A percentile compares a stretch with the other conserved stretches of the same genome.
These are phyloP conservation scores for Tinospora cordifolia DNA, from an alignment of 164 flowering plant genomes.

Conservation along the genomic window DNA sequence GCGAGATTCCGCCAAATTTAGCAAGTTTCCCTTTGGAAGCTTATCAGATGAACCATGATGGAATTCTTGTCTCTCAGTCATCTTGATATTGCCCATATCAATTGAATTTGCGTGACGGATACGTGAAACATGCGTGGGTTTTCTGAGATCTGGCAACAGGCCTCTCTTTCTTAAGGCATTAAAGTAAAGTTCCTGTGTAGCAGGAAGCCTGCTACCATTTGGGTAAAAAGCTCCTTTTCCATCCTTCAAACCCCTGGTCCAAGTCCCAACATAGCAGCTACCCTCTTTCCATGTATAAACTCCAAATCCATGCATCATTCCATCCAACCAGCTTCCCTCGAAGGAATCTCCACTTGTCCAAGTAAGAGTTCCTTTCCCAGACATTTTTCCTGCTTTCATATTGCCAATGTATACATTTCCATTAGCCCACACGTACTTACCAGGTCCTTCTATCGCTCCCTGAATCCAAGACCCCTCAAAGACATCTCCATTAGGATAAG, in stretches of 20 bases:
- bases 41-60: slow-evolving; percentile 43
- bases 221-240: slow-evolving; percentile 96
- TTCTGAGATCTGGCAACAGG: slow-evolving; percentile 67
- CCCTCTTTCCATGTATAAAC: slow-evolving; percentile 90
- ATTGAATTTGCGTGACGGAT: slow-evolving; percentile 58
- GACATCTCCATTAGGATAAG: slow-evolving; percentile 71
- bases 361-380: slow-evolving; percentile 84
- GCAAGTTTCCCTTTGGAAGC: slow-evolving; percentile 44
- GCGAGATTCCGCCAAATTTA: slow-evolving; percentile 54
- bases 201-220: slow-evolving; percentile 58
- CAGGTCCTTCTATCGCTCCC: slow-evolving; percentile 80
- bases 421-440: slow-evolving; percentile 87
- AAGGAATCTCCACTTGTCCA: slow-evolving; percentile 87
- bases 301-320: slow-evolving; percentile 94
- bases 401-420: slow-evolving; percentile 82
- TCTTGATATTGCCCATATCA: slow-evolving; percentile 54
- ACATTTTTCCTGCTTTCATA: slow-evolving; percentile 93
- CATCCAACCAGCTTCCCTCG: slow-evolving; percentile 93
- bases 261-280: slow-evolving; percentile 88
- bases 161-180: slow-evolving; percentile 80
- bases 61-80: slow-evolving; percentile 36
- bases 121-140: slow-evolving; percentile 43
- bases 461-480: slow-evolving; percentile 96
- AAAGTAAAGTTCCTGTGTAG: slow-evolving; percentile 61
- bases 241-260: slow-evolving; percentile 91